These are phyloP conservation scores for Emergomyces orientalis DNA, from an alignment of 2,329 filamentous ascomycete genomes.

Conservation along the genomic window DNA sequence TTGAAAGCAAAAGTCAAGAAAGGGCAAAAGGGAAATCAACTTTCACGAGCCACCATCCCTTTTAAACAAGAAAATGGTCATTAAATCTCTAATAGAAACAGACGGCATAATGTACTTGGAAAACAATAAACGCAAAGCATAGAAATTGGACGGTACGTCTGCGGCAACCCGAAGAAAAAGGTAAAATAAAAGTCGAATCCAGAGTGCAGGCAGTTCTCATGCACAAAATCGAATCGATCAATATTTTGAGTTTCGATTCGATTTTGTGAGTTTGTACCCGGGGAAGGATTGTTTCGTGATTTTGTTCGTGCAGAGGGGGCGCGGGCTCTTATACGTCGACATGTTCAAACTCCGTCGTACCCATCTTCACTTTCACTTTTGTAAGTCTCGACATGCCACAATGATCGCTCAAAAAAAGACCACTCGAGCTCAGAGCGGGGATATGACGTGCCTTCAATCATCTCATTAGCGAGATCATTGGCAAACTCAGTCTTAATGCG, in stretches of 20 bases:
- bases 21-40: neutral
- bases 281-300: neutral
- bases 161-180: neutral
- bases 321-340: neutral
- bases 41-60: neutral
- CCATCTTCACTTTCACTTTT: slow-evolving; percentile 1
- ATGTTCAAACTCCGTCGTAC: neutral
- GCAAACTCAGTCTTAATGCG: slow-evolving; percentile 2
- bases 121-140: neutral
- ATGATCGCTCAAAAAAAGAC: slow-evolving; percentile 4
- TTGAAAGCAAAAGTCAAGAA: neutral
- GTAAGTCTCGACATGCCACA: slow-evolving; percentile 10
- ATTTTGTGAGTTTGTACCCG: neutral
- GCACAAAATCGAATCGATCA: neutral
- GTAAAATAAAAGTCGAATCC: neutral
- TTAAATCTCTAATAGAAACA: neutral
- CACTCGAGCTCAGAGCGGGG: slow-evolving; percentile 3
- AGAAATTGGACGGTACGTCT: neutral
- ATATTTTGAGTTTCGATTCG: no score
- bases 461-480: slow-evolving; percentile 11
- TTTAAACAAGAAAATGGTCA: neutral
- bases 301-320: neutral
- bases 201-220: neutral
- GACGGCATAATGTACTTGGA: neutral
- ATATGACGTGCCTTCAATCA: slow-evolving; percentile 14